Evolutionary conservation across 2,329 filamentous ascomycete species (phyloP).

Genomic region (Cladophialophora bantiana): DNA sequence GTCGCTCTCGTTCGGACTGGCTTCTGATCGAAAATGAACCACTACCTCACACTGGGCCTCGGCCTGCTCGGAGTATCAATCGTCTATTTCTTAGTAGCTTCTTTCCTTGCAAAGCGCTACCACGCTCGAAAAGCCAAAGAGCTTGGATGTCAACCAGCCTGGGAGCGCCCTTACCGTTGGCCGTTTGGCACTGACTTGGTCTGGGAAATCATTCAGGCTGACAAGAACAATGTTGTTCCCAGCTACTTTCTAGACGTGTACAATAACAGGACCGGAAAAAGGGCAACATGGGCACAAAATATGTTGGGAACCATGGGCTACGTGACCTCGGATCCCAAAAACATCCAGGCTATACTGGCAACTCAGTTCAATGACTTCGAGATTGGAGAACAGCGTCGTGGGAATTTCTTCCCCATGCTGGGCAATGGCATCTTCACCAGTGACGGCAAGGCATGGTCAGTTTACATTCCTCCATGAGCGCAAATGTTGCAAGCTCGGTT

Average conservation of each 20-base stretch:
- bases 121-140: slow-evolving; percentile 34
- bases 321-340: slow-evolving; percentile 54
- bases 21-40: slow-evolving; percentile 16
- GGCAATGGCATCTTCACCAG: slow-evolving; percentile 68
- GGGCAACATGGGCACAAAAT: slow-evolving; percentile 34
- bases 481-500: not conserved
- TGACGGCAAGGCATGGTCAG: slow-evolving; percentile 74
- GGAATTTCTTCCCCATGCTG: slow-evolving; percentile 66
- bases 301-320: slow-evolving; percentile 29
- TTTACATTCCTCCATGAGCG: not conserved
- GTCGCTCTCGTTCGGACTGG: not conserved
- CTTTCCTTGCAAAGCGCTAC: slow-evolving; percentile 26
- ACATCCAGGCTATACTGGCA: slow-evolving; percentile 84
- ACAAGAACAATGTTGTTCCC: slow-evolving; percentile 33
- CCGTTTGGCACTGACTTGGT: slow-evolving; percentile 35
- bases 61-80: slow-evolving; percentile 25
- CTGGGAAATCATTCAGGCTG: slow-evolving; percentile 32
- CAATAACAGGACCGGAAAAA: slow-evolving; percentile 21
- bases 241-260: slow-evolving; percentile 31
- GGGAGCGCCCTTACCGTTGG: slow-evolving; percentile 30
- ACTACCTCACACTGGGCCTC: slow-evolving; percentile 18
- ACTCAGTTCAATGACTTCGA: slow-evolving; percentile 84
- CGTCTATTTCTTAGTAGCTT: slow-evolving; percentile 26
- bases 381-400: slow-evolving; percentile 76
- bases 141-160: slow-evolving; percentile 33